Percentiles rank a stretch among this genome's conserved stretches.
Evolutionary conservation across 179 eudicot species (phyloP).

Genomic region (Spinacia oleracea): DNA sequence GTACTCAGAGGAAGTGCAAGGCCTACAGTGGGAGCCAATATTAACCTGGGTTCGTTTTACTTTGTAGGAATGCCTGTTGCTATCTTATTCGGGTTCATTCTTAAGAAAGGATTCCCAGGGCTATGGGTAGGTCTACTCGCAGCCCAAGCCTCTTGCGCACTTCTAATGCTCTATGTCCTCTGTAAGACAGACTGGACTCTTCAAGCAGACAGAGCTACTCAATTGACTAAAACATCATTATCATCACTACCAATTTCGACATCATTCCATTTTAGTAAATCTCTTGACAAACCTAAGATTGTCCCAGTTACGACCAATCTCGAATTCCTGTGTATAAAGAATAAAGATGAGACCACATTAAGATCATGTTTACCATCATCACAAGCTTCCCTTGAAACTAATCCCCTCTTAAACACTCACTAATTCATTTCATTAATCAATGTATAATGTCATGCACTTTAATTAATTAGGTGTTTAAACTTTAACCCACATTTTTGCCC

Average conservation of each 20-base stretch:
- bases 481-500: slow-evolving; percentile 34
- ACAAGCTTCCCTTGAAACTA: slow-evolving; percentile 37
- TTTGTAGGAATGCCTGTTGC: slow-evolving; percentile 71
- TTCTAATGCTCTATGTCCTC: slow-evolving; percentile 48
- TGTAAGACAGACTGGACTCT: slow-evolving; percentile 49
- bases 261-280: slow-evolving; percentile 1
- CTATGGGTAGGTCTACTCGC: slow-evolving; percentile 67
- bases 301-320: background rate
- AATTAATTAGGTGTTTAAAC: background rate
- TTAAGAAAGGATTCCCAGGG: slow-evolving; percentile 55
- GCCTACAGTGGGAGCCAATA: slow-evolving; percentile 64
- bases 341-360: background rate
- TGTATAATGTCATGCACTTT: slow-evolving; percentile 16
- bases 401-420: slow-evolving; percentile 34
- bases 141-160: slow-evolving; percentile 56
- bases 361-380: background rate
- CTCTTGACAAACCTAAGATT: background rate
- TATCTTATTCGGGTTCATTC: slow-evolving; percentile 45
- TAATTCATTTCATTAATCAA: background rate
- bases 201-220: slow-evolving; percentile 48
- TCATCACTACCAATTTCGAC: slow-evolving; percentile 30
- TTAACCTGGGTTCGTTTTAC: slow-evolving; percentile 65
- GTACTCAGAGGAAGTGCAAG: slow-evolving; percentile 63
- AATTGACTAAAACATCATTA: slow-evolving; percentile 36
- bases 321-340: background rate